Base-by-base conservation (phyloP, 2,329 filamentous ascomycete species). In the Trichoderma gracile region DNA sequence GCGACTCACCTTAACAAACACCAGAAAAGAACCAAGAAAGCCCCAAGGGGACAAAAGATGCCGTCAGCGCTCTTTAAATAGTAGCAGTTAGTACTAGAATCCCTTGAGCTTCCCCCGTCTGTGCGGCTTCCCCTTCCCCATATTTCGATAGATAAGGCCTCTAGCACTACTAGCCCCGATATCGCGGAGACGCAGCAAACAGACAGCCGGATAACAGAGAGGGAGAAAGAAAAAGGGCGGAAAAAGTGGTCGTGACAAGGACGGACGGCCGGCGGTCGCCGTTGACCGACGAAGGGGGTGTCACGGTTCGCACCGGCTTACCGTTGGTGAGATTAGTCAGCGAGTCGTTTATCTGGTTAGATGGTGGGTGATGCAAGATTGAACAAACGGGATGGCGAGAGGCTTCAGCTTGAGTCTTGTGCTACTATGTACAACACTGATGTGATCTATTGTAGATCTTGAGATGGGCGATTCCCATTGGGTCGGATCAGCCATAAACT, bases 181-280 rank as follows among this genome's bases (percentile, higher is more conserved):
- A 42, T 38, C 33, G 33, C 33, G 10, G 33, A 38, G 33, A 38
- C 33, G 9, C 10, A 53, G 30, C 49, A 62, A 38, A 55, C 21
- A 25, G 6, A 45, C n/a, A n/a, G n/a, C n/a, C n/a, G n/a, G n/a
- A n/a, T n/a, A n/a, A n/a, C n/a, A 14, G 3, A 38, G 1, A 38
- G 10, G 30, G 10, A 4, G 30, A 7, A 8, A 30, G 8, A 1
- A 27, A 62, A 62, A 38, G 42, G 47, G 54, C 47, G 25, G 17
- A 21, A 8, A 27, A 42, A n/a, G 40, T 21, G 5, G 3, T 43
- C 17, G 47, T 50, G 23, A 30, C 8, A 25, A 55, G 42, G 15
- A 30, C 50, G 43, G 33, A 52, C 56, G 47, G 56, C 52, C 46
- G 68, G 68, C 57, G 65, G 68, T 69, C 68, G 68, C 63, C 68